phyloP scores from a whole-genome alignment of 306 rosid species.

The Nissolia schottii region DNA sequence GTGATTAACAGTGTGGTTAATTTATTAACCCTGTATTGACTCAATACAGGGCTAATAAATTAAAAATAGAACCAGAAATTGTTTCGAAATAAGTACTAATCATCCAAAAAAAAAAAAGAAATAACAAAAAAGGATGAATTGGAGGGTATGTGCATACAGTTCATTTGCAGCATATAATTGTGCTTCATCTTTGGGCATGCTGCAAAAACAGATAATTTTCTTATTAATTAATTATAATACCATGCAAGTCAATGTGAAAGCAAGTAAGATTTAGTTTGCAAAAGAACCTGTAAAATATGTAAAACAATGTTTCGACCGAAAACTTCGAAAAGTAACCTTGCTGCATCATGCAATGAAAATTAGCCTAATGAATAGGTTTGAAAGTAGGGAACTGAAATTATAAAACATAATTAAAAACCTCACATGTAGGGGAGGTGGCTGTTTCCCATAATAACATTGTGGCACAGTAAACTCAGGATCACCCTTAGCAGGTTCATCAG shows the following conservation, averaged over 20 bases:
- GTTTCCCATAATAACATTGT: constrained; percentile 81
- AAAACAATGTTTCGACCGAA: constrained; percentile 72
- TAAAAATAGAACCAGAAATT: too few relatives aligned
- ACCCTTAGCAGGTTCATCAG: constrained; percentile 91
- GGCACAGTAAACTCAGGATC: constrained; percentile 91
- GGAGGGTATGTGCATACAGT: constrained; percentile 58
- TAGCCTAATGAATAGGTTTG: constrained; percentile 15
- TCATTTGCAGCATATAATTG: constrained; percentile 83
- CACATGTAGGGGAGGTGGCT: constrained; percentile 74
- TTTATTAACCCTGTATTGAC: not conserved
- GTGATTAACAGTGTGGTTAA: constrained; percentile 8
- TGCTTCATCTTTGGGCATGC: constrained; percentile 98
- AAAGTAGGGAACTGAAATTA: not conserved
- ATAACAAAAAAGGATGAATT: not conserved
- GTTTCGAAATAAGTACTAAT: not conserved
- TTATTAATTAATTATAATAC: not conserved
- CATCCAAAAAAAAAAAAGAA: not conserved
- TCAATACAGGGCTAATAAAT: too few relatives aligned
- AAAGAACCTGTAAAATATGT: constrained; percentile 87
- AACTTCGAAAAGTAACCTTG: constrained; percentile 74
- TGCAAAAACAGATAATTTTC: constrained; percentile 35
- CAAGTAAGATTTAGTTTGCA: not conserved
- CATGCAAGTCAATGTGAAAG: not conserved
- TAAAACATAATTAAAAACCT: constrained; percentile 19
- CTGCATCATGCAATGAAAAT: constrained; percentile 46